Conservation (phyloP, 169 alveolate species). For the Plasmodium gaboni region DNA sequence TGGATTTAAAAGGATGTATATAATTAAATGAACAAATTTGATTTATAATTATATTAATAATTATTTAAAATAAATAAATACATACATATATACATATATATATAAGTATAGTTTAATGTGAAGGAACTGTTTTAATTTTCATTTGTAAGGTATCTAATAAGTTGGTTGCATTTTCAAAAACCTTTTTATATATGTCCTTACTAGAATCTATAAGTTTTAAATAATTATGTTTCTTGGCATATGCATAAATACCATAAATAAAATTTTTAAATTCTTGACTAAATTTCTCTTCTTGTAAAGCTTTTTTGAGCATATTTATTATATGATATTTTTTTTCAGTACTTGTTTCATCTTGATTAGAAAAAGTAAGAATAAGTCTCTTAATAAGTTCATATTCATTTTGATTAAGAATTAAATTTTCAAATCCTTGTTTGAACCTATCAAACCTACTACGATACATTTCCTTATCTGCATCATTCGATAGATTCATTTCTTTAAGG, state of each 20-base stretch:
- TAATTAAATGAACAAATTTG: too few species aligned
- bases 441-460: constrained; percentile 8
- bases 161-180: neutral
- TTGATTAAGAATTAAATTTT: constrained; percentile 10
- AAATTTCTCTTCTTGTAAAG: constrained; percentile 6
- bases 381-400: constrained; percentile 17
- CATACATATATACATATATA: too few species aligned
- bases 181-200: neutral
- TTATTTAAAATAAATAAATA: too few species aligned
- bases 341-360: neutral
- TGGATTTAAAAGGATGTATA: too few species aligned
- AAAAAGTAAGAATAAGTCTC: constrained; percentile 5
- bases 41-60: too few species aligned
- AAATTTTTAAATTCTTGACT: constrained; percentile 15
- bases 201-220: neutral
- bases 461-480: neutral
- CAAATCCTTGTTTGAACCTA: constrained; percentile 5
- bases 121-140: too few species aligned
- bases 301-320: neutral
- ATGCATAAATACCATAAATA: constrained; percentile 28
- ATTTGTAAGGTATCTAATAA: neutral
- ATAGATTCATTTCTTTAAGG: neutral
- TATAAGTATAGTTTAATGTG: too few species aligned
- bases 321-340: neutral
- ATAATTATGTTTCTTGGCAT: constrained; percentile 21